A percentile compares a stretch with the other conserved stretches of the same genome.
Conservation (phyloP, 805 yeast species). For the Suhomyces kilbournensis region DNA sequence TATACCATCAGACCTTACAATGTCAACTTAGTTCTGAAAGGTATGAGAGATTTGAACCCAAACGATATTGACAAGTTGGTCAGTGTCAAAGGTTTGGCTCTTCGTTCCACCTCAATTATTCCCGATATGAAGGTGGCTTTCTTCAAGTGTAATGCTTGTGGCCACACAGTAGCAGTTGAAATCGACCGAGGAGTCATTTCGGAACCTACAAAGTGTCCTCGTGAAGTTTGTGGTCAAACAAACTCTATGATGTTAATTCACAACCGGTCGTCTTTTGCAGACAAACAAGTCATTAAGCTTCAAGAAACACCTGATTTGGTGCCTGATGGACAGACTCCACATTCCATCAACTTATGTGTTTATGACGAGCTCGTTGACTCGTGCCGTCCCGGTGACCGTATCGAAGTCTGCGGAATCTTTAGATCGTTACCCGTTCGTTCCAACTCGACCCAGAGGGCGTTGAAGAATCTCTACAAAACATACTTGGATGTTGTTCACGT, state of each 20-base stretch:
- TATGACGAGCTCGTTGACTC: conserved; percentile 95
- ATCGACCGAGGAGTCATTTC: conserved; percentile 92
- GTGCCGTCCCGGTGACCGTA: conserved; percentile 94
- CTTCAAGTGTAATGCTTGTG: conserved; percentile 92
- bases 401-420: conserved; percentile 93
- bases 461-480: conserved; percentile 84
- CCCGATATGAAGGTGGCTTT: conserved; percentile 98
- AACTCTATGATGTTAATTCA: conserved; percentile 90
- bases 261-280: conserved; percentile 89
- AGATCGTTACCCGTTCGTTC: conserved; percentile 89
- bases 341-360: conserved; percentile 87
- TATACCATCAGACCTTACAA: conserved; percentile 91
- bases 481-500: conserved; percentile 93
- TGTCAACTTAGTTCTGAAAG: conserved; percentile 51
- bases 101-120: conserved; percentile 84
- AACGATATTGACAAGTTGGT: conserved; percentile 74
- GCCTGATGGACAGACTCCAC: conserved; percentile 99
- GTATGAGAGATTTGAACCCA: conserved; percentile 17
- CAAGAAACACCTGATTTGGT: conserved; percentile 96
- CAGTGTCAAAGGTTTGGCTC: conserved; percentile 83
- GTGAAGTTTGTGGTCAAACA: conserved; percentile 74
- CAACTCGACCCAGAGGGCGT: conserved; percentile 77
- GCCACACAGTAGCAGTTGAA: conserved; percentile 86
- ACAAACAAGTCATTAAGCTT: conserved; percentile 88
- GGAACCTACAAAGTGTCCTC: conserved; percentile 92